A percentile compares a stretch with the other conserved stretches of the same genome.
Conservation (phyloP, 192 early-diverging fungal species). For the Linnemannia elongata region DNA sequence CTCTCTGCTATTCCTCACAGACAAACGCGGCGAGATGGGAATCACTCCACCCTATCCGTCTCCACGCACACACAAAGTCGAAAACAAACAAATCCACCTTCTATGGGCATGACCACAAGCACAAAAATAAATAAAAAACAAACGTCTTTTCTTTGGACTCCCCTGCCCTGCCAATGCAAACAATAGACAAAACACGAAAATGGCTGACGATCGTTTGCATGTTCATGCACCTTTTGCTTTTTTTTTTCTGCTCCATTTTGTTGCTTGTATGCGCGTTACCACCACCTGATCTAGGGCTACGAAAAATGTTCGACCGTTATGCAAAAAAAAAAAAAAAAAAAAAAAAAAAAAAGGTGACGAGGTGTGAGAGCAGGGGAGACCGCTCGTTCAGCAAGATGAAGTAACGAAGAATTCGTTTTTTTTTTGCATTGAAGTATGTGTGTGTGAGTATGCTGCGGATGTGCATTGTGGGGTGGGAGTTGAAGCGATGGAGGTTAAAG, state of each 20-base stretch:
- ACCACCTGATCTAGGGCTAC: constrained; percentile 4
- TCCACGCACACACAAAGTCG: no score
- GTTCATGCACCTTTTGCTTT: neutral
- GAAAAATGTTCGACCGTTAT: neutral
- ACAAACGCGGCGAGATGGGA: neutral
- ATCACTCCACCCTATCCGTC: no score
- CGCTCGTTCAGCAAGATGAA: neutral
- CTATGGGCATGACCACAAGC: neutral
- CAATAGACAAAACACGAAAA: neutral
- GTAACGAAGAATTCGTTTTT: neutral
- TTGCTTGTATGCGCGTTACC: neutral
- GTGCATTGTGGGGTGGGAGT: neutral
- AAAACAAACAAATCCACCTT: neutral
- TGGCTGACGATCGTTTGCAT: constrained; percentile 6
- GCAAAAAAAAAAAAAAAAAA: neutral
- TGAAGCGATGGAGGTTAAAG: no score
- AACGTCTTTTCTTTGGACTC: neutral
- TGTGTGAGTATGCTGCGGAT: neutral
- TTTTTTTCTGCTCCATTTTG: neutral
- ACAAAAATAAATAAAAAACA: neutral
- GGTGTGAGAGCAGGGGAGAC: neutral
- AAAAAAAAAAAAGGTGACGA: neutral
- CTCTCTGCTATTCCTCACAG: neutral
- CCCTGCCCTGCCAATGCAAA: neutral
- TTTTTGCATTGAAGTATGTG: neutral